Conservation (phyloP, 495 filamentous ascomycete genomes). For the Glonium stellatum region DNA sequence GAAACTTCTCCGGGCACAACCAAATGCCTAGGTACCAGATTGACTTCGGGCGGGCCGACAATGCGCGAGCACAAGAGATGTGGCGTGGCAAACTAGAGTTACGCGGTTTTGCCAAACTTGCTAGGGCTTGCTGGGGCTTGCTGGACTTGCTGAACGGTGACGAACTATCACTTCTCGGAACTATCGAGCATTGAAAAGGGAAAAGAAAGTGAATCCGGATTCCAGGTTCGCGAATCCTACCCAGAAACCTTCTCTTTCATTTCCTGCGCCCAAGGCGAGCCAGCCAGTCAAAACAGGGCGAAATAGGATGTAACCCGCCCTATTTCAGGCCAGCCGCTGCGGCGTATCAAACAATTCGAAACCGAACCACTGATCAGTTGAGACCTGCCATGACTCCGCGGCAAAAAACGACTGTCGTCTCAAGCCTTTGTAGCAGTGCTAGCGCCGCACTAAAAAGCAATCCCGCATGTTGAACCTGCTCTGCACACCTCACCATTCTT, state of each 20-base stretch:
- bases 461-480: background rate
- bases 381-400: background rate
- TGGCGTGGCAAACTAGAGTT: background rate
- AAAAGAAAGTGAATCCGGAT: background rate
- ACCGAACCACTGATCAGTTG: too few species aligned
- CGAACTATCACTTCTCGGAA: background rate
- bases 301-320: too few species aligned
- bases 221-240: background rate
- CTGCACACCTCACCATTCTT: background rate
- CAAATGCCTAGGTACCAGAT: background rate
- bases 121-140: too few species aligned
- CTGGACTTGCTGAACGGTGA: background rate
- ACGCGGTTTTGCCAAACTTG: too few species aligned
- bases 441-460: conserved; percentile 4
- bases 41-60: background rate
- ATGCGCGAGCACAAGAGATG: background rate
- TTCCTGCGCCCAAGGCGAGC: too few species aligned
- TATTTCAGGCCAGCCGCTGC: too few species aligned
- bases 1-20: background rate
- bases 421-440: background rate
- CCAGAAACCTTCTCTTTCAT: background rate
- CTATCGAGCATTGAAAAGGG: background rate
- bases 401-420: background rate
- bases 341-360: too few species aligned
- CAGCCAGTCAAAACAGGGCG: too few species aligned